These are phyloP conservation scores for Diaporthe longicolla DNA, from an alignment of 2,329 filamentous ascomycete genomes.

Conservation along the genomic window DNA sequence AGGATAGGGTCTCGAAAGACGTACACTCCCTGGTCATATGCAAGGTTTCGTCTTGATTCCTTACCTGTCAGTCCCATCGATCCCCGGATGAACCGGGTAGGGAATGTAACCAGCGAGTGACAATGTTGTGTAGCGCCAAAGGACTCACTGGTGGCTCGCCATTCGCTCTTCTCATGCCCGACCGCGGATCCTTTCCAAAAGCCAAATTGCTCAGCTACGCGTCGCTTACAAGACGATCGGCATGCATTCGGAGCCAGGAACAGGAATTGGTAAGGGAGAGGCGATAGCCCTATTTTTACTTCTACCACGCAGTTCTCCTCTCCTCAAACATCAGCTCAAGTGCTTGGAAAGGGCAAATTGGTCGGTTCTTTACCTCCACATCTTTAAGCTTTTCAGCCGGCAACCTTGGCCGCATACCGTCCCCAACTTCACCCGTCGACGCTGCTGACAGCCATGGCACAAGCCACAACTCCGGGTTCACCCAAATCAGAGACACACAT, in stretches of 20 bases:
- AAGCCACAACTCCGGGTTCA: neutral
- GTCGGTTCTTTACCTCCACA: neutral
- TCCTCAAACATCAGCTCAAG: conserved; percentile 5
- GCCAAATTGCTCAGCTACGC: neutral
- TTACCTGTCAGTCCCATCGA: neutral
- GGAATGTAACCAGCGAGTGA: neutral
- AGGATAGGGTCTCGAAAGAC: neutral
- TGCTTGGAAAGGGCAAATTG: neutral
- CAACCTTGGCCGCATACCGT: conserved; percentile 8
- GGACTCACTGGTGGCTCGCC: neutral
- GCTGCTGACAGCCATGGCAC: neutral
- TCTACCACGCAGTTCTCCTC: neutral
- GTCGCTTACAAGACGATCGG: neutral
- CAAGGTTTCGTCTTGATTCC: neutral
- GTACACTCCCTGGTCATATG: neutral
- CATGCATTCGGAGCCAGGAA: neutral
- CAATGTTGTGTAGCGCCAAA: conserved; percentile 12
- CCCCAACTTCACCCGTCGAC: neutral
- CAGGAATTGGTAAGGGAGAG: neutral
- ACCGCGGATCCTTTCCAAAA: neutral
- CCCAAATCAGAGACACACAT: conserved; percentile 3
- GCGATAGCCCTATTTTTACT: neutral
- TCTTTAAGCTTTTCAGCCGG: neutral
- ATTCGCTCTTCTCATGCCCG: conserved; percentile 3
- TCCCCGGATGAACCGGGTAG: neutral